Conservation (phyloP, 2,329 filamentous ascomycete genomes). For the Arachnomyces sp. region DNA sequence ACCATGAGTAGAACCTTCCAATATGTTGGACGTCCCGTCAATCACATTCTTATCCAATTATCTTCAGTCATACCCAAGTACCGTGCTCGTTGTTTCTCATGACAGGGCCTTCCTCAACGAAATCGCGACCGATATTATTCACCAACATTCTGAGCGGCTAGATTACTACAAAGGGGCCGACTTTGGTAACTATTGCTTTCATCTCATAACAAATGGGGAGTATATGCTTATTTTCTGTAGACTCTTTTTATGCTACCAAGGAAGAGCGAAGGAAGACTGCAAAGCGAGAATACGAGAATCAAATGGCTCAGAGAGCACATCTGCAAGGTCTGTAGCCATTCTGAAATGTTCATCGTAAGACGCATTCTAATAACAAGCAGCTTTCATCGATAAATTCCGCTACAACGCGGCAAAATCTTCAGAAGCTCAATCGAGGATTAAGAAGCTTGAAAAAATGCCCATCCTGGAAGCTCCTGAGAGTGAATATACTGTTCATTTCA, state of each 20-base stretch:
- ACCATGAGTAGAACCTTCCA: constrained; percentile 68
- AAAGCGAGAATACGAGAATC: constrained; percentile 96
- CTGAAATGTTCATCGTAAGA: neutral
- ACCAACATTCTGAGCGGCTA: constrained; percentile 92
- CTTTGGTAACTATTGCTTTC: constrained; percentile 49
- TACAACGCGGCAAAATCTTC: constrained; percentile 99
- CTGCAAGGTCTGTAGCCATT: constrained; percentile 53
- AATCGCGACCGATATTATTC: constrained; percentile 97
- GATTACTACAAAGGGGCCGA: constrained; percentile 99
- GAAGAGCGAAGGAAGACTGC: constrained; percentile 96
- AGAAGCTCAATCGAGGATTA: constrained; percentile 96
- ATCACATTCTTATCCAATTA: constrained; percentile 98
- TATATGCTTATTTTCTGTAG: constrained; percentile 32
- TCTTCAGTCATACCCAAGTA: constrained; percentile 87
- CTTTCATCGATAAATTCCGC: constrained; percentile 98
- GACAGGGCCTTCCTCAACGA: constrained; percentile 98
- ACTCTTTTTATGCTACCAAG: constrained; percentile 93
- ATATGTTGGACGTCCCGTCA: constrained; percentile 99
- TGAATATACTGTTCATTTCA: constrained; percentile 94
- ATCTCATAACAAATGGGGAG: neutral
- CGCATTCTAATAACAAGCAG: constrained; percentile 23
- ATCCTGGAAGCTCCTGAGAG: constrained; percentile 81
- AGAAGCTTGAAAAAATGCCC: constrained; percentile 97
- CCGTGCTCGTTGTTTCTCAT: constrained; percentile 93
- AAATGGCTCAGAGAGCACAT: constrained; percentile 89